phyloP scores from a whole-genome alignment of 305 asterid species.

The Vinca major region DNA sequence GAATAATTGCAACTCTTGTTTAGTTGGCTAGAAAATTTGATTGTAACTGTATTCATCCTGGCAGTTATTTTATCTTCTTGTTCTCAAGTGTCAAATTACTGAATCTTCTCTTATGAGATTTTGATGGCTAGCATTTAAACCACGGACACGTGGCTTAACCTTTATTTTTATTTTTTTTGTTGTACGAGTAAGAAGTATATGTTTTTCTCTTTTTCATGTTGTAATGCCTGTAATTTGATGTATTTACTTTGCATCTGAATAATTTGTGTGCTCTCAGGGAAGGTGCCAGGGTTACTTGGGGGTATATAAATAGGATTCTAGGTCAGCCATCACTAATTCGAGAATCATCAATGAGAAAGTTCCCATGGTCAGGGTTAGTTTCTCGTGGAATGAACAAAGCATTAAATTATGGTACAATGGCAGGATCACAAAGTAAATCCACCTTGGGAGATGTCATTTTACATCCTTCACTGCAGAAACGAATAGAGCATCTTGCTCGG shows the following conservation, averaged over 20 bases:
- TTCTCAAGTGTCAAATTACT: background rate
- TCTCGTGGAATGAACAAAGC: constrained; percentile 47
- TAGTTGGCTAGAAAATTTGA: too few relatives aligned
- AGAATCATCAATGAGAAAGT: constrained; percentile 89
- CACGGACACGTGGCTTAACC: too few relatives aligned
- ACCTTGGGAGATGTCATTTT: constrained; percentile 58
- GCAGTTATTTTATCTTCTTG: background rate
- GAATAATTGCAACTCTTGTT: background rate
- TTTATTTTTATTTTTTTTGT: background rate
- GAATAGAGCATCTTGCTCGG: constrained; percentile 89
- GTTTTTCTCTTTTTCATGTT: background rate
- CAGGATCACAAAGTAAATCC: constrained; percentile 47
- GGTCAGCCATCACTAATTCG: constrained; percentile 99
- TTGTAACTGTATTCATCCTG: background rate
- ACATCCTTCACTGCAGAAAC: constrained; percentile 79
- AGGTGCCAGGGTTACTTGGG: constrained; percentile 95
- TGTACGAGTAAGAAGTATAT: background rate
- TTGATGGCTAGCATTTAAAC: background rate
- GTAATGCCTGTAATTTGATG: background rate
- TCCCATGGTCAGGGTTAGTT: constrained; percentile 80
- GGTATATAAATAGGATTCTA: constrained; percentile 82
- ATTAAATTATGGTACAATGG: constrained; percentile 37
- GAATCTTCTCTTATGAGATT: background rate
- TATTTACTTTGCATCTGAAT: constrained; percentile 12
- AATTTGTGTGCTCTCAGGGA: constrained; percentile 48